Evolutionary conservation across 306 rosid species (phyloP).

Genomic region (Rubus idaeus): DNA sequence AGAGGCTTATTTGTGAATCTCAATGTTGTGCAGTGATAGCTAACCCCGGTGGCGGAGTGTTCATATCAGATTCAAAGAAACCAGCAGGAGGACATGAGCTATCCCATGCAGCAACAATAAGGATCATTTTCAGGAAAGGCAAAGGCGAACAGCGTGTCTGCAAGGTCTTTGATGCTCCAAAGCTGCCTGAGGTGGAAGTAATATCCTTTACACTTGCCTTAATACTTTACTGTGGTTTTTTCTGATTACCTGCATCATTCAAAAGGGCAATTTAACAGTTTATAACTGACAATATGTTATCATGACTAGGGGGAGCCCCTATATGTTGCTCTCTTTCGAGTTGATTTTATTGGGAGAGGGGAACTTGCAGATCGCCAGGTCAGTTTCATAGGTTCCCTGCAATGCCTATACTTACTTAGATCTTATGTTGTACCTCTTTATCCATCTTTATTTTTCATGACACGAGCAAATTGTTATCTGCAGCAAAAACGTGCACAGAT

Average conservation of each 20-base stretch:
- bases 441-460: not conserved
- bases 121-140: constrained; percentile 90
- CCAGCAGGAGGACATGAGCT: constrained; percentile 95
- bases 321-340: too few relatives aligned
- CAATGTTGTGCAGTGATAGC: constrained; percentile 56
- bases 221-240: not conserved
- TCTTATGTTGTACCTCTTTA: not conserved
- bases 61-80: constrained; percentile 87
- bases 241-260: not conserved
- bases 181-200: constrained; percentile 97
- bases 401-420: not conserved
- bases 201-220: constrained; percentile 56
- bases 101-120: constrained; percentile 87
- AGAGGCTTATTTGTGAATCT: constrained; percentile 11
- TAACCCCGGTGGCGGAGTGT: constrained; percentile 88
- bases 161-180: constrained; percentile 91
- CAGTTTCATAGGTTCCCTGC: too few relatives aligned
- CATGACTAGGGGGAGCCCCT: not conserved
- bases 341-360: too few relatives aligned
- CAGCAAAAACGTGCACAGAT: constrained; percentile 94
- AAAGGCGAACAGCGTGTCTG: constrained; percentile 93
- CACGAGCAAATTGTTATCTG: constrained; percentile 6
- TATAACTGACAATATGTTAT: not conserved
- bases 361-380: too few relatives aligned
- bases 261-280: not conserved